Evolutionary conservation across 2,329 filamentous ascomycete species (phyloP), one percentile per base, ranked within the genome.

Genomic region (Hypoxylon sp.): DNA sequence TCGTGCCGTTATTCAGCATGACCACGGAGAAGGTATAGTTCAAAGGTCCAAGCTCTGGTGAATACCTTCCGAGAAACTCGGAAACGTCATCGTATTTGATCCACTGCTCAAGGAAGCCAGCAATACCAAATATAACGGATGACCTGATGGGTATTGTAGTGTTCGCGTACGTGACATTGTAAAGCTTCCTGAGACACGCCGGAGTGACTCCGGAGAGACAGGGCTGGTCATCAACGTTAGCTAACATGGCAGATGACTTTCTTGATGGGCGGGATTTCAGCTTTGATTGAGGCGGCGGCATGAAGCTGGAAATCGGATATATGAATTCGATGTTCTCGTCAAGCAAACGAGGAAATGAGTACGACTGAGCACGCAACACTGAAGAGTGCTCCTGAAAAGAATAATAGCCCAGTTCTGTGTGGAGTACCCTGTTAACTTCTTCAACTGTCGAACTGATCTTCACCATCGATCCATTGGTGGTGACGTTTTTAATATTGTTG

Each of bases 21-120:
- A 81, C 76, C 10, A 83, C 77, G 8, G 78, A 76, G 67, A 83
- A 82, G 73, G 82, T 83, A 74, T 80, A 81, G 1, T 73, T 71
- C 3, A 78, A 73, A 2, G 73, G 66, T n/a, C 78, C 74, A 19
- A 84, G 76, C 4, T 79, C 74, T 1, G 83, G 80, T 0, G 78
- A 75, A 55, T 80, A 77, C 2, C 73, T 74, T 26, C 73, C 66
- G 26, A 84, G 76, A 63, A 85, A 86, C 1, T 74, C 59, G 13
- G 75, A 58, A 5, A 82, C 77, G 70, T 87, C 85, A 3, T 75
- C 61, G 63, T 83, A 79, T 70, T 82, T 84, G 72, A 82, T 80
- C 70, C 82, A 83, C 70, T 87, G 76, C 17, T 84, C 83, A 0
- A 86, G 80, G 73, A 86, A 87, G 6, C 85, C 84, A 1, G 83